Base-by-base conservation (phyloP, 768 basidiomycete genomes). In the Leccinellum albellum region DNA sequence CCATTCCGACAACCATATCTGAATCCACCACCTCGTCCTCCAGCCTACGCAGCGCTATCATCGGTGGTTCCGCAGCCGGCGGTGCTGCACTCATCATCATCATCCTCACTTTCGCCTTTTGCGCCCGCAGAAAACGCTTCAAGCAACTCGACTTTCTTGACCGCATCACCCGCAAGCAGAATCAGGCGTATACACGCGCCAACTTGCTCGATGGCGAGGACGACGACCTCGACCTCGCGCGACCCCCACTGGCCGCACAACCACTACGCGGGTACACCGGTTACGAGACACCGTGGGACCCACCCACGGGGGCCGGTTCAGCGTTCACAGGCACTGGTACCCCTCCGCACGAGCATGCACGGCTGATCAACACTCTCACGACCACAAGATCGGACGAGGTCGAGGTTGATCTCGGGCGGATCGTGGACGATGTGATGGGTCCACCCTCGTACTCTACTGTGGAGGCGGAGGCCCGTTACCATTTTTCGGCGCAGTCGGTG, bases 401-500 rank as follows among this genome's bases (percentile, higher is more conserved):
- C 24, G 72, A 77, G 26, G 56, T 79, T 32, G 76, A 77, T 52
- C 63, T 79, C 9, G 53, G 68, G n/a, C 69, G 61, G 9, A 80
- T 82, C 48, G 76, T 81, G 9, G 74, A 79, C 54, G 75, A 80
- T 49, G 75, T 82, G 1, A 82, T 82, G 80, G 80, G 80, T 3
- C 75, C 77, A 4, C 46, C 69, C 0, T 0, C 49, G 0, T 21
- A 24, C 21, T 3, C 54, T 1, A 58, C 51, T 0, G 53, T 1
- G 35, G 35, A 37, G 8, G 35, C 35, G 17, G 35, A 37, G 35
- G 2, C 35, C 8, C 35, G 3, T 37, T 17, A 37, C 0, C 70
- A 70, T 53, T 72, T 53, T 21, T 66, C 70, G 17, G 57, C 61
- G 21, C 57, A 52, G 23, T 70, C 70, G 9, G 47, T 72, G 8